A percentile compares a stretch with the other conserved stretches of the same genome.
These are phyloP conservation scores for Sporothrix brunneoviolacea DNA, from an alignment of 2,329 filamentous ascomycete genomes.

Conservation along the genomic window DNA sequence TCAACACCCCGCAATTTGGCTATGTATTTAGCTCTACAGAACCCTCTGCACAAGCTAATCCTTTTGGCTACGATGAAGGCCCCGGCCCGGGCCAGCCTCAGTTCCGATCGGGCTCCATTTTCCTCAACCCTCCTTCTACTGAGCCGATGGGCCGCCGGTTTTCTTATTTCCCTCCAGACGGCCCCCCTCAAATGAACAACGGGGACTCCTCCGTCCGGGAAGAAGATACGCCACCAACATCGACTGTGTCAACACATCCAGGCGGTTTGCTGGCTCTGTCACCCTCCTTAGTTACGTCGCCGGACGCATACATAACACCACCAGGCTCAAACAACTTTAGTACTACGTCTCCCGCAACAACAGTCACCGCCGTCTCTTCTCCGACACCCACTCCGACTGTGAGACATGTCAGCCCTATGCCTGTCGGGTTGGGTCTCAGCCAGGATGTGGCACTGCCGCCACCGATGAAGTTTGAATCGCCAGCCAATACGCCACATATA, in stretches of 20 bases:
- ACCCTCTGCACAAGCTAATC: conserved; percentile 30
- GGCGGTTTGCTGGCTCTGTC: conserved; percentile 16
- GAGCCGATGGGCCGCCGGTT: conserved; percentile 51
- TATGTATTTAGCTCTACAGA: conserved; percentile 52
- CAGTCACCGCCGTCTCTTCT: conserved; percentile 18
- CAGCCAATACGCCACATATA: conserved; percentile 16
- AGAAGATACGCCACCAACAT: conserved; percentile 29
- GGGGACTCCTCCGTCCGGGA: conserved; percentile 22
- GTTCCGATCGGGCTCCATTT: conserved; percentile 62
- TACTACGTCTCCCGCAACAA: conserved; percentile 32
- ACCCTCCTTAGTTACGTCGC: conserved; percentile 34
- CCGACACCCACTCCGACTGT: conserved; percentile 31
- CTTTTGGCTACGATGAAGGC: conserved; percentile 23
- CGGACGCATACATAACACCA: conserved; percentile 33
- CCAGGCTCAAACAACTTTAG: conserved; percentile 25
- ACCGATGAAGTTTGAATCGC: conserved; percentile 21
- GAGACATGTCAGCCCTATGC: conserved; percentile 23
- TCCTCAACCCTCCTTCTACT: conserved; percentile 49
- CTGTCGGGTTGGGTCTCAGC: conserved; percentile 13
- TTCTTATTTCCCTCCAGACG: conserved; percentile 55
- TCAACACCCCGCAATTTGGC: conserved; percentile 50
- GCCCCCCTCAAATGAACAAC: conserved; percentile 22
- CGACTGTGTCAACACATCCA: background rate
- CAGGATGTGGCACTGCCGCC: background rate
- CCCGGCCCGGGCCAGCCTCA: conserved; percentile 32